phyloP scores from a whole-genome alignment of 139 green algal genomes.

The Auxenochlorella protothecoides region DNA sequence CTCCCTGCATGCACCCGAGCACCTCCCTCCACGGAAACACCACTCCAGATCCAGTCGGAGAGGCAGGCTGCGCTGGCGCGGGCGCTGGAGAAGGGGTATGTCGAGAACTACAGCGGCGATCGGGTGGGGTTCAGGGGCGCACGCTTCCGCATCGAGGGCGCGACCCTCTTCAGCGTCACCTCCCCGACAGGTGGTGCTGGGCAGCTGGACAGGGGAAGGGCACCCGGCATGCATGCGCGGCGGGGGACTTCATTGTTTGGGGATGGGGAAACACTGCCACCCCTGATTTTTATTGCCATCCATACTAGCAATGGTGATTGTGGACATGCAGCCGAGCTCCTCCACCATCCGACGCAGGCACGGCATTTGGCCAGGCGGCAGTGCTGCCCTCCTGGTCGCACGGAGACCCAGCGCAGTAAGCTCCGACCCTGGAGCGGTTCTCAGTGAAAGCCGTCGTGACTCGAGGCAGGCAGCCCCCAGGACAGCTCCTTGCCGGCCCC shows the following conservation, averaged over 20 bases:
- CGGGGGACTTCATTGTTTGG: no score
- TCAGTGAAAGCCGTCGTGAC: no score
- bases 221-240: no score
- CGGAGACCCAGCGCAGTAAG: no score
- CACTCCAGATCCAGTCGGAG: slow-evolving; percentile 8
- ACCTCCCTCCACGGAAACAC: background rate
- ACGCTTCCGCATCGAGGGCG: slow-evolving; percentile 4
- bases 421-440: no score
- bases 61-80: background rate
- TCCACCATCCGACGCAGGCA: background rate
- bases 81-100: slow-evolving; percentile 2
- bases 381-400: no score
- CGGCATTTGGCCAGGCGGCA: no score
- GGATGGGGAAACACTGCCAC: no score
- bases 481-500: no score
- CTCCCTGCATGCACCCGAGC: background rate
- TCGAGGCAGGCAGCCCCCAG: no score
- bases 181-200: slow-evolving; percentile 4
- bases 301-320: background rate
- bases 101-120: slow-evolving; percentile 8
- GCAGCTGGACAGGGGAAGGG: no score
- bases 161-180: slow-evolving; percentile 19
- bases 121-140: slow-evolving; percentile 13
- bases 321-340: background rate
- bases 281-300: background rate